A percentile compares a stretch with the other conserved stretches of the same genome.
Conservation (phyloP, 225 moss, liverwort and hornwort species). For the Thuidium tamariscinum region DNA sequence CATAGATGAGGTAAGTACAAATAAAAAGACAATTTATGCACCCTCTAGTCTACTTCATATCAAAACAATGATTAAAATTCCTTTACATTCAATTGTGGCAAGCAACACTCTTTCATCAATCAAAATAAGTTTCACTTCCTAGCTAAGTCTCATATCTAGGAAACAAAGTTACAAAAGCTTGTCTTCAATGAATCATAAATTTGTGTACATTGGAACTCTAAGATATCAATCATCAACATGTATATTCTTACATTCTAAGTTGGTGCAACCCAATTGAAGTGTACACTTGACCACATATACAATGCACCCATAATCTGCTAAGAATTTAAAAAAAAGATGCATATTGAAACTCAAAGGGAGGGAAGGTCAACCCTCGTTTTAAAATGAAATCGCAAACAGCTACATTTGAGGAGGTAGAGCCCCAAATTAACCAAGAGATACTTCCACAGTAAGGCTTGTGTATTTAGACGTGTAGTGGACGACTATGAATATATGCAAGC, state of each 20-base stretch:
- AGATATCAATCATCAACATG: neutral
- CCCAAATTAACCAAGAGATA: neutral
- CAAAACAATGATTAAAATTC: neutral
- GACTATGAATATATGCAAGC: neutral
- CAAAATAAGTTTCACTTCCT: neutral
- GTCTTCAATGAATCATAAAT: neutral
- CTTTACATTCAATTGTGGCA: neutral
- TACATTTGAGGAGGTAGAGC: neutral
- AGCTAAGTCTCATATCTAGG: neutral
- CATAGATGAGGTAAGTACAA: neutral
- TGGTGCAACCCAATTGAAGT: neutral
- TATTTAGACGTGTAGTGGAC: neutral
- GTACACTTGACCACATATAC: neutral
- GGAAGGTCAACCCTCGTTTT: neutral
- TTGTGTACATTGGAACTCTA: neutral
- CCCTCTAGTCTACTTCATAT: no score
- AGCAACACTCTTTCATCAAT: neutral
- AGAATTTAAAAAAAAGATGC: neutral
- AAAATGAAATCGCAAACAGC: neutral
- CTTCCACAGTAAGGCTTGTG: neutral
- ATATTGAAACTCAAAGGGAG: neutral
- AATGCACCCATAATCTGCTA: neutral
- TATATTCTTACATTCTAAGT: neutral
- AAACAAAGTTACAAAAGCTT: neutral
- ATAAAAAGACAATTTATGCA: neutral